Conservation (phyloP, 2,329 filamentous ascomycete genomes). For the Chaetomium globosum region DNA sequence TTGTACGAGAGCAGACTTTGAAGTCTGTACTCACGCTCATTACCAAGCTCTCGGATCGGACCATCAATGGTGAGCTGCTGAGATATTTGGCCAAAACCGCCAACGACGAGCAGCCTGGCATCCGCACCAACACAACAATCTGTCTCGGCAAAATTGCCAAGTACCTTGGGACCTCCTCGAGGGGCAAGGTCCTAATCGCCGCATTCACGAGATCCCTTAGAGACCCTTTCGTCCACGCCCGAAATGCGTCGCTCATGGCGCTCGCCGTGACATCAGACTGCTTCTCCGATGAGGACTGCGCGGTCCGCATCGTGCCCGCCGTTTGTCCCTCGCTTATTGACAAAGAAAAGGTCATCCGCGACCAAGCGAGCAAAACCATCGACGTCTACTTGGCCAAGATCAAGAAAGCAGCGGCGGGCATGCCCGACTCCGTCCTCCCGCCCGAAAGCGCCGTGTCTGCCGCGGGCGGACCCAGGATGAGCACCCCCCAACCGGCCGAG, state of each 20-base stretch:
- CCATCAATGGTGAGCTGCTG: constrained; percentile 89
- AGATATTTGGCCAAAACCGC: constrained; percentile 92
- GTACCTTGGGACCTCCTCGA: constrained; percentile 74
- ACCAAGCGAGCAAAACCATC: constrained; percentile 86
- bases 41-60: constrained; percentile 85
- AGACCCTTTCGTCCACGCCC: constrained; percentile 92
- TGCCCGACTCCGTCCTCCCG: constrained; percentile 80
- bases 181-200: constrained; percentile 87
- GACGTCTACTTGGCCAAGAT: constrained; percentile 83
- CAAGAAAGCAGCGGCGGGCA: constrained; percentile 72
- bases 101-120: constrained; percentile 96
- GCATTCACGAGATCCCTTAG: constrained; percentile 87
- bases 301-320: constrained; percentile 77
- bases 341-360: constrained; percentile 91
- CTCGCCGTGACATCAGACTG: constrained; percentile 81
- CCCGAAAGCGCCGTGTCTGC: constrained; percentile 58
- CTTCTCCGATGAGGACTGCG: constrained; percentile 89
- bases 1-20: constrained; percentile 93
- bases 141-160: constrained; percentile 95
- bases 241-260: constrained; percentile 86
- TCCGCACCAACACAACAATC: constrained; percentile 96
- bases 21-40: constrained; percentile 90
- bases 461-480: constrained; percentile 70
- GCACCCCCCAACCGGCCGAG: constrained; percentile 67
- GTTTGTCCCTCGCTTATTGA: constrained; percentile 85